These are phyloP conservation scores for Rhododendron mucronatum DNA, from an alignment of 148 eudicot species.

Conservation along the genomic window DNA sequence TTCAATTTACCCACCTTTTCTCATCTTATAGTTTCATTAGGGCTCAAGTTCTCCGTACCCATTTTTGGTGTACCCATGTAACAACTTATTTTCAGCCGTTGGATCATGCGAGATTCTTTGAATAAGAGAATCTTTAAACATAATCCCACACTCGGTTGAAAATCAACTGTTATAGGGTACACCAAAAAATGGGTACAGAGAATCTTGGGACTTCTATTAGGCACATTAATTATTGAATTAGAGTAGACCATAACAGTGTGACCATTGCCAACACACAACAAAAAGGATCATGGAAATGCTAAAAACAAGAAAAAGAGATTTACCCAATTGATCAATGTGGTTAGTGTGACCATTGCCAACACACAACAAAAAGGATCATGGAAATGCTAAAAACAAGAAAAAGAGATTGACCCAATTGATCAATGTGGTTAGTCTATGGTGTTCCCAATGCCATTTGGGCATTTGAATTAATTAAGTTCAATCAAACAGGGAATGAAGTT, in stretches of 20 bases:
- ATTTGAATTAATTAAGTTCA: slow-evolving; percentile 39
- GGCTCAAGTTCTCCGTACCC: too few species aligned
- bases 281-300: slow-evolving; percentile 20
- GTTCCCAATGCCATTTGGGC: slow-evolving; percentile 62
- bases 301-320: slow-evolving; percentile 33
- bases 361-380: not conserved
- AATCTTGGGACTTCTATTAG: not conserved
- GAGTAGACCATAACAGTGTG: slow-evolving; percentile 7
- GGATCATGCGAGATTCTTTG: too few species aligned
- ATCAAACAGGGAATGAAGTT: slow-evolving; percentile 22
- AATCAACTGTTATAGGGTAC: too few species aligned
- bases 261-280: not conserved
- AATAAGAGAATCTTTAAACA: too few species aligned
- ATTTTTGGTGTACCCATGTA: too few species aligned
- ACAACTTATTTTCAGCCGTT: too few species aligned
- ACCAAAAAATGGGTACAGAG: too few species aligned
- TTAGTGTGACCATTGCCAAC: slow-evolving; percentile 8
- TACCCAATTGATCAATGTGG: slow-evolving; percentile 31
- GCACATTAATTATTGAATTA: not conserved
- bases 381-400: slow-evolving; percentile 32
- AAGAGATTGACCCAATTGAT: slow-evolving; percentile 34
- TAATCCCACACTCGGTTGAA: too few species aligned
- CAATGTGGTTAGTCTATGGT: slow-evolving; percentile 39
- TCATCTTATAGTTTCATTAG: not conserved
- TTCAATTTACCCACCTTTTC: not conserved